Conservation (phyloP, 441 rosid species). For the Mallotus japonicus region DNA sequence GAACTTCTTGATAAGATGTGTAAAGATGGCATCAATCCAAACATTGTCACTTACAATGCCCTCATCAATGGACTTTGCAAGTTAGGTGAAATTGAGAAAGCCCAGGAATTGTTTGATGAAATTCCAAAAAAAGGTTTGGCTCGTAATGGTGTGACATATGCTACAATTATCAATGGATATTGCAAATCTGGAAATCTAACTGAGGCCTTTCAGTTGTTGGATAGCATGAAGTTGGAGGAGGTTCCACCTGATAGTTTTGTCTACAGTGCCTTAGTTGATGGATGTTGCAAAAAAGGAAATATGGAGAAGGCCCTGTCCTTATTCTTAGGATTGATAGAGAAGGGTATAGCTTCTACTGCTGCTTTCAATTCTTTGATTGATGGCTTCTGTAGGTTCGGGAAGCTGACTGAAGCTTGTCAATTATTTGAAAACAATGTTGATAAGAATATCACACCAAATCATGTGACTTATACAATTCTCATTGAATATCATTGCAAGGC, state of each 20-base stretch:
- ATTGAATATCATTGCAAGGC: slow-evolving; percentile 72
- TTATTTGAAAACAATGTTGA: slow-evolving; percentile 48
- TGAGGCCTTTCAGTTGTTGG: slow-evolving; percentile 58
- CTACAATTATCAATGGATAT: slow-evolving; percentile 54
- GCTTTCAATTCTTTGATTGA: slow-evolving; percentile 62
- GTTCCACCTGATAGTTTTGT: slow-evolving; percentile 59
- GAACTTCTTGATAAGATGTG: slow-evolving; percentile 58
- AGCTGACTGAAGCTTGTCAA: slow-evolving; percentile 48
- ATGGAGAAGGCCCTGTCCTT: slow-evolving; percentile 43
- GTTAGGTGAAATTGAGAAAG: slow-evolving; percentile 64
- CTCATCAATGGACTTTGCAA: slow-evolving; percentile 61
- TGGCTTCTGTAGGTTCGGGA: slow-evolving; percentile 51
- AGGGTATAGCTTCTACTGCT: slow-evolving; percentile 52
- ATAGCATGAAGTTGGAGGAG: slow-evolving; percentile 53
- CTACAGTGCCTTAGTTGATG: slow-evolving; percentile 53
- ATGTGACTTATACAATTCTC: slow-evolving; percentile 62
- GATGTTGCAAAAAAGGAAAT: slow-evolving; percentile 49
- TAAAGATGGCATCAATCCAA: slow-evolving; percentile 36
- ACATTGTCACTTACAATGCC: slow-evolving; percentile 49
- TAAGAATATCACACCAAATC: slow-evolving; percentile 56
- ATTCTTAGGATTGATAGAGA: slow-evolving; percentile 52
- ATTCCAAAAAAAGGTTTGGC: slow-evolving; percentile 48
- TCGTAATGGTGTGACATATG: slow-evolving; percentile 62
- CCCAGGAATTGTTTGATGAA: slow-evolving; percentile 58
- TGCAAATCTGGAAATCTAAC: slow-evolving; percentile 62